Base-by-base conservation (phyloP, 345 rosid genomes). In the Aethionema arabicum region DNA sequence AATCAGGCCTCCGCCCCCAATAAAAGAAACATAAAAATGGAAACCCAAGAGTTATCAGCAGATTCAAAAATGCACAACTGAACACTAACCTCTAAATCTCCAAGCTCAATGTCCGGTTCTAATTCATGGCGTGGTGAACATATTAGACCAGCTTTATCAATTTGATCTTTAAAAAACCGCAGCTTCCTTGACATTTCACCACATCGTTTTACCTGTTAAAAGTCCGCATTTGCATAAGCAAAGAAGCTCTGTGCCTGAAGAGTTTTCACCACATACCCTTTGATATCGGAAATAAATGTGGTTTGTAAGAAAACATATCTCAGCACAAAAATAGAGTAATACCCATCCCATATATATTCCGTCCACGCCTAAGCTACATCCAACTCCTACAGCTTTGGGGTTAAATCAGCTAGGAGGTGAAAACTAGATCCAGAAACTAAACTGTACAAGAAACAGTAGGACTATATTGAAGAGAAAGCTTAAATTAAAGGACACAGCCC, bases 121-220 rank as follows among this genome's bases (percentile, higher is more conserved):
- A 82, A 51, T 56, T 74, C 82, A 64, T 82, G 83, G 61, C 60
- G 85, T n/a, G 75, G 67, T 43, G 80, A 80, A 74, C 87, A 82
- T 45, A 77, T 71, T 56, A 89, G 76, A 72, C 95, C 85, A 68
- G 98, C 98, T 78, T 92, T 92, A 50, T 63, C 77, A 40, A 85
- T 85, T 84, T 92, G 98, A 65, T 92, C 98, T 78, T 82, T 92
- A 60, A 92, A 73, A 78, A 87, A 89, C 11, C 88, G 81, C 13
- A 92, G 77, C 76, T 89, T 92, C 68, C 98, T 87, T 21, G 95
- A 92, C 97, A 89, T 92, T 74, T 92, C 98, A 55, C 88, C 97
- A 30, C 97, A 92, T 51, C 97, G 80, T 71, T 92, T 92, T 46
- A 92, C 95, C 99, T 92, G 71, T 69, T 48, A 70, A 68, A 56